Evolutionary conservation across 441 rosid genomes (phyloP), one percentile per base, ranked within the genome.

Genomic region (Gossypium schwendimanii): DNA sequence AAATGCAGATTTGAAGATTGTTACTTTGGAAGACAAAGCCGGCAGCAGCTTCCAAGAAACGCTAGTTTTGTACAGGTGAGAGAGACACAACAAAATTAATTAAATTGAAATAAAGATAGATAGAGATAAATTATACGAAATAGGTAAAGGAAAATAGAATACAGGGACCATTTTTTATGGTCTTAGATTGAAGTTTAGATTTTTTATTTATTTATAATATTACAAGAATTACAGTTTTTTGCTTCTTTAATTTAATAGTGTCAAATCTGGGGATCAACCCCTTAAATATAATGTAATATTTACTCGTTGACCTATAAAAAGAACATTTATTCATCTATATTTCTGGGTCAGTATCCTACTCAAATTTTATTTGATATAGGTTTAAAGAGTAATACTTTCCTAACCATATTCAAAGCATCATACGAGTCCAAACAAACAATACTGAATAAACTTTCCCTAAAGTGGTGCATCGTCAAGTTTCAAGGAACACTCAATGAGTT

Each of bases 211-310:
- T 6, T 36, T 36, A 36, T 36, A 23, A n/a, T 41, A 21, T 20
- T 23, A 12, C 15, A 47, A 8, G 21, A n/a, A n/a, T 47, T 47
- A 26, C 58, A 24, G 21, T 66, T 66, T 23, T 64, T 66, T 3
- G 21, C 8, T 47, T 66, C 11, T 66, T 3, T 8, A 28, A 28
- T 31, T 6, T 68, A 2, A 18, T 18, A 53, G 20, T 17, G 62
- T 39, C 47, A 33, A 69, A 69, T 69, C 15, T 2, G 72, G 72
- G 72, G 72, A 69, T 69, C 62, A 68, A 68, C 72, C 72, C 72
- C 72, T 50, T 26, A 9, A 39, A 28, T 52, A 65, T 20, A 57
- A 57, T 57, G 61, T 23, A 57, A n/a, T 15, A 1, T 24, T 3
- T 4, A 24, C 20, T 49, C 10, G 14, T 15, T 24, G 23, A 47